These are phyloP conservation scores for Sporothrix dimorphospora DNA, from an alignment of 2,329 filamentous ascomycete genomes.

Conservation along the genomic window DNA sequence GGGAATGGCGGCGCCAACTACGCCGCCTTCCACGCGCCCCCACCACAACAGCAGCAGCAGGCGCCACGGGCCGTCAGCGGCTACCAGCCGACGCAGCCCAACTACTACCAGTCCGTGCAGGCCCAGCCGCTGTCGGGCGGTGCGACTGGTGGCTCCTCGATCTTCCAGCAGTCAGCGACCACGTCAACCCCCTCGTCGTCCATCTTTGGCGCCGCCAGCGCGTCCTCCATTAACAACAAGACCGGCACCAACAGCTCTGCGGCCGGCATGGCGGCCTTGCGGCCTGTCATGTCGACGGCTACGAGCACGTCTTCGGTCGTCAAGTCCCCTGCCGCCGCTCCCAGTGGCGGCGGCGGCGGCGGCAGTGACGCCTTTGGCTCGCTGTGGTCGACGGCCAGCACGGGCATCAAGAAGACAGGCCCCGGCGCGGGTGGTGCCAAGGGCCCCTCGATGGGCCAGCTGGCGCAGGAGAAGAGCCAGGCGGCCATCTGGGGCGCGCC, in stretches of 20 bases:
- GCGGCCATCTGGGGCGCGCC: slow-evolving; percentile 91
- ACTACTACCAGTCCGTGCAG: slow-evolving; percentile 90
- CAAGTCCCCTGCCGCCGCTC: slow-evolving; percentile 43
- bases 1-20: slow-evolving; percentile 61
- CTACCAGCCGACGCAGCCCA: slow-evolving; percentile 80
- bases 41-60: slow-evolving; percentile 44
- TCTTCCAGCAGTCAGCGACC: slow-evolving; percentile 26
- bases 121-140: slow-evolving; percentile 31
- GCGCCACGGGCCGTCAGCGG: slow-evolving; percentile 57
- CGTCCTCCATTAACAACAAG: slow-evolving; percentile 34
- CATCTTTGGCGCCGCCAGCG: slow-evolving; percentile 34
- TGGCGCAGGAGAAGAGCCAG: slow-evolving; percentile 97
- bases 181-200: slow-evolving; percentile 29
- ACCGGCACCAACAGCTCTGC: slow-evolving; percentile 26
- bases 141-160: slow-evolving; percentile 36
- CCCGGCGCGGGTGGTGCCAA: slow-evolving; percentile 64
- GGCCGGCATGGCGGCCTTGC: slow-evolving; percentile 38
- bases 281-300: slow-evolving; percentile 29
- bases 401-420: slow-evolving; percentile 72
- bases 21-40: slow-evolving; percentile 60
- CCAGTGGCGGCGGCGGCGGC: slow-evolving; percentile 61
- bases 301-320: not conserved
- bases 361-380: slow-evolving; percentile 90
- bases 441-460: slow-evolving; percentile 82
- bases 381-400: slow-evolving; percentile 77